A percentile compares a stretch with the other conserved stretches of the same genome.
Conservation (phyloP, 1,139 yeast genomes). For the Blastobotrys capitulatus region DNA sequence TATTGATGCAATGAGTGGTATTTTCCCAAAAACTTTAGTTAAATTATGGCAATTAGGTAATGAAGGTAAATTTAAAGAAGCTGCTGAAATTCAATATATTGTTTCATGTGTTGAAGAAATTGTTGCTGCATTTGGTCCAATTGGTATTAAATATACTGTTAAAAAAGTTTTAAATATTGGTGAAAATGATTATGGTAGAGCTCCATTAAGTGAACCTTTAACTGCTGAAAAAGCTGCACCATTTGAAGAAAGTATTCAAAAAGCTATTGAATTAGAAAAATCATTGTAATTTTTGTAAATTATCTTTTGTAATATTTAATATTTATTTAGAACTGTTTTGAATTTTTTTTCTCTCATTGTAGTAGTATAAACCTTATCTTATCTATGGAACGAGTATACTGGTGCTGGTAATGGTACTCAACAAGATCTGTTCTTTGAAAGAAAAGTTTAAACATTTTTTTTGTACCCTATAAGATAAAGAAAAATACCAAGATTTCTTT, state of each 20-base stretch:
- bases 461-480: too few relatives aligned
- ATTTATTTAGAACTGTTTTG: too few relatives aligned
- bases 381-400: too few relatives aligned
- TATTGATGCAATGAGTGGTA: slow-evolving; percentile 46
- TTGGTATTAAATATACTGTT: slow-evolving; percentile 43
- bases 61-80: slow-evolving; percentile 37
- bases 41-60: slow-evolving; percentile 31
- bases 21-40: slow-evolving; percentile 43
- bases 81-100: slow-evolving; percentile 38
- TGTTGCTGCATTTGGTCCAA: slow-evolving; percentile 40
- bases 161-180: slow-evolving; percentile 38
- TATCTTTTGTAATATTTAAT: background rate
- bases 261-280: slow-evolving; percentile 22
- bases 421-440: too few relatives aligned
- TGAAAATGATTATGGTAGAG: slow-evolving; percentile 20
- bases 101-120: slow-evolving; percentile 42
- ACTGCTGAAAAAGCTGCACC: slow-evolving; percentile 16
- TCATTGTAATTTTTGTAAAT: slow-evolving; percentile 16
- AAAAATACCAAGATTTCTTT: too few relatives aligned
- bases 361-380: background rate
- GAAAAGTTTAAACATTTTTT: too few relatives aligned
- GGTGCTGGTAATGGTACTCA: too few relatives aligned
- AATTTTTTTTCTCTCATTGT: too few relatives aligned
- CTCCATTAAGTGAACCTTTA: slow-evolving; percentile 22
- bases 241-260: slow-evolving; percentile 19